Evolutionary conservation across 306 rosid species (phyloP), one percentile per base, ranked within the genome.

Genomic region (Cicer judaicum): DNA sequence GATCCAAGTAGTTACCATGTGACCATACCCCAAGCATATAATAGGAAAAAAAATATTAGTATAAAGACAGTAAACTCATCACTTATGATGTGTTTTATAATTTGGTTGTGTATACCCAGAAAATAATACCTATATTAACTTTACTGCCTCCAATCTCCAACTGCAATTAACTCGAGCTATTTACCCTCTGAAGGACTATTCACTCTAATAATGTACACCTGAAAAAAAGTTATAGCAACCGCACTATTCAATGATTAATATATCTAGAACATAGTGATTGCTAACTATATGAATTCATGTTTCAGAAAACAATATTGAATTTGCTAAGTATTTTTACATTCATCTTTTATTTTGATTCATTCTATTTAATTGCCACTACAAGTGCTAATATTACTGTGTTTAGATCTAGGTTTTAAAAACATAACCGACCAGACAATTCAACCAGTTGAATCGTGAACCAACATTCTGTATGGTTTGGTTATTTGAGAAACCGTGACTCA

Each of bases 191-290:
- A 29, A 69, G 84, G 59, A 72, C 77, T 39, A 24, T 84, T 86
- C 80, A 75, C 90, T 78, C 93, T 84, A 44, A 85, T 12, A 62
- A 91, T 87, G 87, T 84, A 80, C 44, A 88, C 91, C 92, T 89
- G 81, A 66, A 76, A 70, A 40, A 73, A 65, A 78, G 80, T 5
- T 74, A 42, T 40, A 68, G 75, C 43, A 78, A 57, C 68, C 68
- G 3, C 68, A n/a, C 5, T 15, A 54, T 39, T 65, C 62, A 78
- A 64, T 29, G 39, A 24, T 47, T 46, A 44, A 73, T 14, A 21
- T 7, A 9, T 10, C 59, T 7, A 11, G 40, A 54, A 60, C 38
- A 9, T 24, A 40, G 8, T 59, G 11, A 70, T 41, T 63, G 11
- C 53, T 8, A 72, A 36, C 10, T 68, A 57, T 21, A 64, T 15